Evolutionary conservation across 805 yeast genomes (phyloP).

Genomic region (Ogataea glucozyma): DNA sequence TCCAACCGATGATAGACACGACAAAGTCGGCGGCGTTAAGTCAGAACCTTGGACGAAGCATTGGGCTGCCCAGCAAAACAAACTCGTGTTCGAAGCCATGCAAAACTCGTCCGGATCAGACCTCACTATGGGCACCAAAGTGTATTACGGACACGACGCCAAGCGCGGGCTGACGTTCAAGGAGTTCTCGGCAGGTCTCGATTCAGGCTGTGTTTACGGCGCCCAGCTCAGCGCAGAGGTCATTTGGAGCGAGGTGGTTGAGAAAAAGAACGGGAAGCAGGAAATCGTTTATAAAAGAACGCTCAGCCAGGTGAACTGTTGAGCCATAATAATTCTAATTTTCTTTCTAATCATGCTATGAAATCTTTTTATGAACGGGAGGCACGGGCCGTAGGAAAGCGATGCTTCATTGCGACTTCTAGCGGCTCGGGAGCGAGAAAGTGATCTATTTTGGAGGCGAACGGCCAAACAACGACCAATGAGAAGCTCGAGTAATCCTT

Average conservation of each 20-base stretch:
- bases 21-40: slow-evolving; percentile 29
- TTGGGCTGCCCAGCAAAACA: slow-evolving; percentile 32
- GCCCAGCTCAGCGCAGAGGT: slow-evolving; percentile 65
- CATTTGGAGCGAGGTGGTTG: slow-evolving; percentile 39
- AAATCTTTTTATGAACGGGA: too few species aligned
- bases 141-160: slow-evolving; percentile 90
- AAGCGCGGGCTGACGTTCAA: slow-evolving; percentile 66
- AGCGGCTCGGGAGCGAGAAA: too few species aligned
- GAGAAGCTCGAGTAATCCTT: too few species aligned
- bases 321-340: too few species aligned
- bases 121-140: slow-evolving; percentile 38
- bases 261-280: slow-evolving; percentile 8
- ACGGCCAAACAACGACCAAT: too few species aligned
- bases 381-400: too few species aligned
- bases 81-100: slow-evolving; percentile 9
- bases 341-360: neutral
- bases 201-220: slow-evolving; percentile 80
- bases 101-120: slow-evolving; percentile 10
- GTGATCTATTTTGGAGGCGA: too few species aligned
- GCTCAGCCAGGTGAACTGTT: slow-evolving; percentile 34
- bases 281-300: slow-evolving; percentile 29
- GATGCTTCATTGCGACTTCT: too few species aligned
- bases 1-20: slow-evolving; percentile 49
- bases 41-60: slow-evolving; percentile 36
- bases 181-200: slow-evolving; percentile 75